A percentile compares a stretch with the other conserved stretches of the same genome.
phyloP scores from a whole-genome alignment of 2,329 filamentous ascomycete genomes.

The Fusarium luffae region DNA sequence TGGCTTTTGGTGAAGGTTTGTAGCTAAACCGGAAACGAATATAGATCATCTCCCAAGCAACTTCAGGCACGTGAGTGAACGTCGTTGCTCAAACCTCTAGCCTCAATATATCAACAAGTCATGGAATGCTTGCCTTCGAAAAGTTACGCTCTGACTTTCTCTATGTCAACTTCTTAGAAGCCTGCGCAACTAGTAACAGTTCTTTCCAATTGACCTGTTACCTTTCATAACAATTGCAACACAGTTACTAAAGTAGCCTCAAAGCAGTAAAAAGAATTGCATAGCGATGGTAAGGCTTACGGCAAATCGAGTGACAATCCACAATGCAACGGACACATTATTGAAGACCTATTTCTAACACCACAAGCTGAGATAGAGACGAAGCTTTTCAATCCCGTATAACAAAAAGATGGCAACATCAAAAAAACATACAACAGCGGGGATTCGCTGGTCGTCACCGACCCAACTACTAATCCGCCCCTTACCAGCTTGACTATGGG shows the following conservation, averaged over 20 bases:
- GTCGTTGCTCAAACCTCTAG: slow-evolving; percentile 11
- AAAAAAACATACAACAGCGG: slow-evolving; percentile 4
- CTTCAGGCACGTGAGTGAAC: background rate
- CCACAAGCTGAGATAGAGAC: background rate
- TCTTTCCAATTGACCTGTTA: background rate
- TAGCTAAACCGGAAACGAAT: slow-evolving; percentile 23
- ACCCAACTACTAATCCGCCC: slow-evolving; percentile 14
- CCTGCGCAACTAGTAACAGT: too few species aligned
- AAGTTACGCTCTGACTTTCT: background rate
- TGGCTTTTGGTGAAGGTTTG: slow-evolving; percentile 23
- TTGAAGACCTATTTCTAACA: background rate
- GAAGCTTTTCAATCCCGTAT: background rate
- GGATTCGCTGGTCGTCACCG: slow-evolving; percentile 12
- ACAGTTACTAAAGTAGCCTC: background rate
- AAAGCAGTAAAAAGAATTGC: background rate
- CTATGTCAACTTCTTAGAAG: background rate
- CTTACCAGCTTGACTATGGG: slow-evolving; percentile 11
- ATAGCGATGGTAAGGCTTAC: background rate
- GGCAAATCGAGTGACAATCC: background rate
- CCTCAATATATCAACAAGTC: background rate
- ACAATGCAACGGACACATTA: background rate
- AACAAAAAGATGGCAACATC: background rate
- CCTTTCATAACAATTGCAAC: background rate
- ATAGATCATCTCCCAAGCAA: slow-evolving; percentile 32
- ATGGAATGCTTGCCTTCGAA: slow-evolving; percentile 8